Conservation (phyloP, 768 basidiomycete species). For the Leccinum obscurum region DNA sequence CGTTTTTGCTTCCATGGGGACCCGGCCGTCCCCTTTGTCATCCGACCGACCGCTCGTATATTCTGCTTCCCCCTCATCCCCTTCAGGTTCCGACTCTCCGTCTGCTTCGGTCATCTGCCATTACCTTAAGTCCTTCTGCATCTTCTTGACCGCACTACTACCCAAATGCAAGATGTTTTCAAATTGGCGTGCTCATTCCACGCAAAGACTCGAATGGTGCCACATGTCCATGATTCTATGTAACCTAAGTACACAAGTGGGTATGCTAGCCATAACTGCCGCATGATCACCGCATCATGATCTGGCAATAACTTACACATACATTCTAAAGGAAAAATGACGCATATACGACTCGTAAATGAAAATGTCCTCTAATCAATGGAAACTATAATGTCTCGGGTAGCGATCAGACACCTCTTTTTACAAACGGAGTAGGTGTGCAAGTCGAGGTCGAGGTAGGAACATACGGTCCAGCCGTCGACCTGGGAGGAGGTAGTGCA, state of each 20-base stretch:
- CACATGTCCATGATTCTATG: neutral
- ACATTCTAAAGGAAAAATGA: neutral
- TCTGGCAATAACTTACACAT: neutral
- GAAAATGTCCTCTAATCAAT: neutral
- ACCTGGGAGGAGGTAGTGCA: slow-evolving; percentile 6
- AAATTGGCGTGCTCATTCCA: neutral
- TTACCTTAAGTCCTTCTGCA: too few species aligned
- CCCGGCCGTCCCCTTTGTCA: too few species aligned
- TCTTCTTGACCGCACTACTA: neutral
- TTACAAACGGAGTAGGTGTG: slow-evolving; percentile 2
- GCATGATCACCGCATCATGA: neutral
- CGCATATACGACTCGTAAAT: neutral
- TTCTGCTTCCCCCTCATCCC: too few species aligned
- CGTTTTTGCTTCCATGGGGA: too few species aligned
- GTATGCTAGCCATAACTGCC: neutral
- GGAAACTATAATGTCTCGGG: neutral
- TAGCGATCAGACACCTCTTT: neutral
- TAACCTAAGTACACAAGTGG: neutral
- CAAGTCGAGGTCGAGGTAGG: slow-evolving; percentile 5
- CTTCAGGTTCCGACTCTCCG: too few species aligned
- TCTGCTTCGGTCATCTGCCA: too few species aligned
- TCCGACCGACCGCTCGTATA: too few species aligned
- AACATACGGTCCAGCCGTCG: slow-evolving; percentile 8
- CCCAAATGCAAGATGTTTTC: neutral
- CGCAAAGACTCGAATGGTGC: slow-evolving; percentile 28